These are phyloP conservation scores for Vitis hybrid DNA, from an alignment of 177 flowering plant genomes.

Conservation along the genomic window DNA sequence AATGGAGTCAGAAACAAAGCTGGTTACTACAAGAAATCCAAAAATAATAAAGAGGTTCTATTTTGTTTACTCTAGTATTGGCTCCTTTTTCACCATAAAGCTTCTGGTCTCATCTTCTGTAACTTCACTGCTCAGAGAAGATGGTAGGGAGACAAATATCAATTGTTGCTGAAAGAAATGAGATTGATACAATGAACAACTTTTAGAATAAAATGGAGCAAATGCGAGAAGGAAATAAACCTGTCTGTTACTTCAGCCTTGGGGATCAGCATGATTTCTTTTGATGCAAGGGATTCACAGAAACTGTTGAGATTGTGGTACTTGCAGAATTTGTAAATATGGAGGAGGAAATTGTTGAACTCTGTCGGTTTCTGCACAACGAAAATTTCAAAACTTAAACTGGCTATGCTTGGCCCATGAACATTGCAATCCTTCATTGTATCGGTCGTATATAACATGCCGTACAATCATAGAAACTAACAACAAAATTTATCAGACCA, in stretches of 20 bases:
- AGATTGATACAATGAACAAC: background rate
- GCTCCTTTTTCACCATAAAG: conserved; percentile 47
- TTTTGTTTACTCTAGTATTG: conserved; percentile 17
- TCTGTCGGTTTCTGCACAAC: conserved; percentile 66
- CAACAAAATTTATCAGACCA: too few relatives aligned
- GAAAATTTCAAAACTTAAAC: background rate
- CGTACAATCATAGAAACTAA: too few relatives aligned
- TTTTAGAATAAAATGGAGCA: background rate
- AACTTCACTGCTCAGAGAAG: conserved; percentile 48
- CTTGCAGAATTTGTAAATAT: conserved; percentile 44
- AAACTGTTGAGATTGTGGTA: conserved; percentile 44
- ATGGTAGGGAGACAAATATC: background rate
- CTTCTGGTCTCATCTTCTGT: conserved; percentile 55
- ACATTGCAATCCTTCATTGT: too few relatives aligned
- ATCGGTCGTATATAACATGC: too few relatives aligned
- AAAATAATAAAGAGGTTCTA: too few relatives aligned
- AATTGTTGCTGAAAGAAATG: background rate
- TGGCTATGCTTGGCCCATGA: too few relatives aligned
- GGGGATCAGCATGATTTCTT: conserved; percentile 53
- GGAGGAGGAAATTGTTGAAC: conserved; percentile 68
- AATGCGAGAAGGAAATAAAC: conserved; percentile 14
- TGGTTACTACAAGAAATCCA: too few relatives aligned
- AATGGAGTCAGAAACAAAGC: too few relatives aligned
- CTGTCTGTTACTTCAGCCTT: conserved; percentile 79
- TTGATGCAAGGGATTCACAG: conserved; percentile 47